Evolutionary conservation across 1,284 basidiomycete species (phyloP).

Genomic region (Trichosporon coremiiforme): DNA sequence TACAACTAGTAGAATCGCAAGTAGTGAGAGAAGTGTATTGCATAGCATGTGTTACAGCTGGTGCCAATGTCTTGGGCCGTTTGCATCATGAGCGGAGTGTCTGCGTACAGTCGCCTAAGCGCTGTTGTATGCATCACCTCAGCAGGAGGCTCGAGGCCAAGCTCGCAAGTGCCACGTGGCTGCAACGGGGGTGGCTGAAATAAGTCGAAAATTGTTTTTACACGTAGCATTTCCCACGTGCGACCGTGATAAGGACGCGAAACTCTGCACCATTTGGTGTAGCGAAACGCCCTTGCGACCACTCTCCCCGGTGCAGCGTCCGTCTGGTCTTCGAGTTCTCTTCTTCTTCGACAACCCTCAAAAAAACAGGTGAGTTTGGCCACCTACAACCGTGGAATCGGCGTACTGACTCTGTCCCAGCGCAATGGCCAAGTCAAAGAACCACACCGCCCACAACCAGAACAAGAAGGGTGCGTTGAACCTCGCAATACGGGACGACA

Average conservation of each 20-base stretch:
- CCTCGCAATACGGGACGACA: too few relatives aligned
- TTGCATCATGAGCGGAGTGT: not conserved
- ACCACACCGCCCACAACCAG: constrained; percentile 82
- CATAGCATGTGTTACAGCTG: constrained; percentile 16
- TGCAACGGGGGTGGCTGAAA: not conserved
- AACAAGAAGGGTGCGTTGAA: constrained; percentile 56
- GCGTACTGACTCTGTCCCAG: constrained; percentile 1
- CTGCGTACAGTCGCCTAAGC: too few relatives aligned
- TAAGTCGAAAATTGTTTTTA: not conserved
- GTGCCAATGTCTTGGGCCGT: not conserved
- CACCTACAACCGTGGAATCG: not conserved
- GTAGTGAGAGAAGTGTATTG: constrained; percentile 20
- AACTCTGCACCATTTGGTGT: constrained; percentile 13
- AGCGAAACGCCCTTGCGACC: not conserved
- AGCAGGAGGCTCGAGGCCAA: not conserved
- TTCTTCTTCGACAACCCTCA: constrained; percentile 19
- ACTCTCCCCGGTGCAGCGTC: constrained; percentile 9
- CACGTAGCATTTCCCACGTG: constrained; percentile 19
- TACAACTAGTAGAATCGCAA: constrained; percentile 48
- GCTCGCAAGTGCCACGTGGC: not conserved
- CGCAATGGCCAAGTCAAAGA: constrained; percentile 63
- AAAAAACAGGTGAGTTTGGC: constrained; percentile 18
- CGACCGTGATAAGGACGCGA: constrained; percentile 1
- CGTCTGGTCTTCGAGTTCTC: constrained; percentile 19
- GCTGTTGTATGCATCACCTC: not conserved